A percentile compares a stretch with the other conserved stretches of the same genome.
phyloP scores from a whole-genome alignment of 2,329 filamentous ascomycete species.

The Chaetothyriales sp. region DNA sequence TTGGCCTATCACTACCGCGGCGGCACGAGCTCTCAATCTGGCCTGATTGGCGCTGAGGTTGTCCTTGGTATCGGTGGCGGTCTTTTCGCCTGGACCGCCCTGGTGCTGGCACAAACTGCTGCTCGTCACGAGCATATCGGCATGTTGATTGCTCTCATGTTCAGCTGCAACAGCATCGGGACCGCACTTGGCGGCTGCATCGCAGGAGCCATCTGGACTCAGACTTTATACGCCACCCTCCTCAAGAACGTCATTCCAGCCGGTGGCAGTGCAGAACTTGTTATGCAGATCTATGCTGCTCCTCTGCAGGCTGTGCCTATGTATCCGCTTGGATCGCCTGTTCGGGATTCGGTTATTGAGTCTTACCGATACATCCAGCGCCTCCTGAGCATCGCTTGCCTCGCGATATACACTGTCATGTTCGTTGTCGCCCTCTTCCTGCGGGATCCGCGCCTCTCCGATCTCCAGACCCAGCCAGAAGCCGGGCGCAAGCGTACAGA shows the following conservation, averaged over 20 bases:
- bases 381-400: constrained; percentile 34
- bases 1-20: constrained; percentile 47
- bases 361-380: constrained; percentile 32
- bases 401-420: constrained; percentile 19
- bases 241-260: not conserved
- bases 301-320: not conserved
- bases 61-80: constrained; percentile 47
- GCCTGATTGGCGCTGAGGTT: constrained; percentile 47
- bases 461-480: too few relatives aligned
- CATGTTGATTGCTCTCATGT: constrained; percentile 38
- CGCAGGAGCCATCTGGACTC: constrained; percentile 30
- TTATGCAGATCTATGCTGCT: too few relatives aligned
- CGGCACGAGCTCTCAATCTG: constrained; percentile 31
- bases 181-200: constrained; percentile 29
- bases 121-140: constrained; percentile 41
- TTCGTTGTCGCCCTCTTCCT: too few relatives aligned
- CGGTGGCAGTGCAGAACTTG: too few relatives aligned
- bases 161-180: constrained; percentile 31
- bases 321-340: constrained; percentile 29
- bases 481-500: too few relatives aligned
- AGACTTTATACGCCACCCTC: constrained; percentile 24
- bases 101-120: constrained; percentile 34
- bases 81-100: constrained; percentile 39
- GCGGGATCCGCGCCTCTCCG: too few relatives aligned
- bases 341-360: constrained; percentile 28